Evolutionary conservation across 2,329 filamentous ascomycete species (phyloP), one percentile per base, ranked within the genome.

Genomic region (Aureobasidium sp.): DNA sequence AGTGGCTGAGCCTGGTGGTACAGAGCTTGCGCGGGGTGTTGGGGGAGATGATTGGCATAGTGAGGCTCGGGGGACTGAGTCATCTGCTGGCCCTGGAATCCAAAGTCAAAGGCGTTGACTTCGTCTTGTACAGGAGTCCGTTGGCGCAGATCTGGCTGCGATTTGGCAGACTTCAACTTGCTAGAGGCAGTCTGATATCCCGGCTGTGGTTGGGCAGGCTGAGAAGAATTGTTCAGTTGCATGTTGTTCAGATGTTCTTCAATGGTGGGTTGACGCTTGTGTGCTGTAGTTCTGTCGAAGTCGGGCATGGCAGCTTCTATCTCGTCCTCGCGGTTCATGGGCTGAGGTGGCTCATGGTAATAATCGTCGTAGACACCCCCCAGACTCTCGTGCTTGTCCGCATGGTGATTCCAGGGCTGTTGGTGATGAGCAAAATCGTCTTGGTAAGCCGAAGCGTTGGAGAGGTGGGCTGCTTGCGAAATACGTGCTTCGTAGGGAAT

Each of bases 111-210:
- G 68, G 69, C 89, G 86, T 14, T 51, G 10, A 86, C 89, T 66
- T 85, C 85, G 13, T 59, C 45, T 29, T 53, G 57, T 7, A 60
- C 59, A 25, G 54, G 54, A 3, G 54, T 48, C 2, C 42, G 54
- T 21, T 47, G 45, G 5, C 34, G 44, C 48, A 42, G 9, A 47
- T 57, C 55, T 32, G 63, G 45, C n/a, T 34, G 25, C 2, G 63
- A 57, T 29, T 54, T 61, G 25, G 59, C 53, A 27, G 58, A 37
- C 5, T 48, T 3, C 82, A 80, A 66, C 85, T 80, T 39, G 83
- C 79, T 62, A 88, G 74, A 68, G 88, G 53, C 82, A 34, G 86
- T 85, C 68, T 89, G 86, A 11, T 86, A 89, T 65, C 85, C 85
- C 16, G 45, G 30, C 21, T 47, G 47, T 6, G 61, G 57, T 48